Conservation (phyloP, 163 green algal species). For the Scenedesmus sp. region DNA sequence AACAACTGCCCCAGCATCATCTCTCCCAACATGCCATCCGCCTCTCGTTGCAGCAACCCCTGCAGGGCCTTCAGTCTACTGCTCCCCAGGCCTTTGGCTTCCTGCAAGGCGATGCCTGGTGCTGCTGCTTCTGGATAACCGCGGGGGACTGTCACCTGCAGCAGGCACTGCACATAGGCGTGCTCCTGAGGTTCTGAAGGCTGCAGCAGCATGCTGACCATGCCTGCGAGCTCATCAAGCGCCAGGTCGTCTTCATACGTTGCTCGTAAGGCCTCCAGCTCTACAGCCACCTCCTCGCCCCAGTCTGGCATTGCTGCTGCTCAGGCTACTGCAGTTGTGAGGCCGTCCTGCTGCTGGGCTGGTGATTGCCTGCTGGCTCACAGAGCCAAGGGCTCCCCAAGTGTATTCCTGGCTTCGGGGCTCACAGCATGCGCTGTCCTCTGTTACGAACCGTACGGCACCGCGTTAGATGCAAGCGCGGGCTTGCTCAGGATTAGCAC, state of each 20-base stretch:
- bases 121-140: slow-evolving; percentile 11
- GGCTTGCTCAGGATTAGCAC: neutral
- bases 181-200: neutral
- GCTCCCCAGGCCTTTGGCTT: slow-evolving; percentile 9
- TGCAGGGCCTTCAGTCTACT: neutral
- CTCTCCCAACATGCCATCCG: slow-evolving; percentile 11
- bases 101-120: slow-evolving; percentile 1
- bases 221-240: neutral
- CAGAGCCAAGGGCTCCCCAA: no score
- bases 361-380: neutral
- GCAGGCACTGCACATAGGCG: slow-evolving; percentile 16
- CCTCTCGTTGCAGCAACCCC: slow-evolving; percentile 23
- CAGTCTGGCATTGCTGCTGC: neutral
- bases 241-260: slow-evolving; percentile 36
- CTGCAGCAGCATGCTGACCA: neutral
- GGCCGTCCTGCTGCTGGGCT: neutral
- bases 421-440: neutral
- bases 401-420: no score
- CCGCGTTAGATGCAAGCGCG: neutral
- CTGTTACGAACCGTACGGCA: neutral
- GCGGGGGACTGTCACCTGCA: neutral
- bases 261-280: slow-evolving; percentile 33
- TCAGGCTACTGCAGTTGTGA: neutral
- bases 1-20: slow-evolving; percentile 47
- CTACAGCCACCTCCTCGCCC: slow-evolving; percentile 15